Base-by-base conservation (phyloP, 2,329 filamentous ascomycete genomes). In the Ophiostoma piceae region DNA sequence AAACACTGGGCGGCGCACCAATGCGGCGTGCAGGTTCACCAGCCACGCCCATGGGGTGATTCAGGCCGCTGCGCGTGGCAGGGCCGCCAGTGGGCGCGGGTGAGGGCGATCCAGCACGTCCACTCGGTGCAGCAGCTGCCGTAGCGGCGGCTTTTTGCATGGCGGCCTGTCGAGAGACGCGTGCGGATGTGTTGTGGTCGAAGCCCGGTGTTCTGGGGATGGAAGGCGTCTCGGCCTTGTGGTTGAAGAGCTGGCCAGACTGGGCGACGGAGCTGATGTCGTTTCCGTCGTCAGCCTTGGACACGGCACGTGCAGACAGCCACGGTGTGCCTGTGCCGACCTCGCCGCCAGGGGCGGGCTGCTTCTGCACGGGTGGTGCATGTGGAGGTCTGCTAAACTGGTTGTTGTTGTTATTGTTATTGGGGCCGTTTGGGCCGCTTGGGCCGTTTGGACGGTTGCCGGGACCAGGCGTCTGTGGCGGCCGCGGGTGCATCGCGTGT, bases 131-230 rank as follows among this genome's bases (percentile, higher is more conserved):
- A 51, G 47, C 47, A 51, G 26, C 57, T 16, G 57, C 26, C 6
- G 57, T 68, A 6, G 70, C 60, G 26, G 60, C 68, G 1, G 47
- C 69, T n/a, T 12, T 66, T 7, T 66, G 65, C 65, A 66, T 14
- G 11, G 39, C 65, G 6, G 39, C 39, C 39, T 66, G 65, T 32
- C 65, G 22, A 4, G 65, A 66, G 22, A 66, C 5, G 2, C 65
- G 65, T 22, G 65, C 37, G 3, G 91, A 94, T 68, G 87, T 89
- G 29, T 81, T 88, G 76, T 96, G 92, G 75, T 97, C 92, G 54
- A 97, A 85, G 2, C 94, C 94, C 0, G 91, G 90, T 0, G 94
- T 97, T 77, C 94, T 94, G 72, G 92, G 87, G 76, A 97, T 93
- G 0, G 93, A 95, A 0, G 94, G 93, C 72, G 89, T 92, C 75